Percentiles rank a stretch among this genome's conserved stretches.
These are phyloP conservation scores for Nevesoporus exiguus DNA, from an alignment of 768 basidiomycete genomes.

Conservation along the genomic window DNA sequence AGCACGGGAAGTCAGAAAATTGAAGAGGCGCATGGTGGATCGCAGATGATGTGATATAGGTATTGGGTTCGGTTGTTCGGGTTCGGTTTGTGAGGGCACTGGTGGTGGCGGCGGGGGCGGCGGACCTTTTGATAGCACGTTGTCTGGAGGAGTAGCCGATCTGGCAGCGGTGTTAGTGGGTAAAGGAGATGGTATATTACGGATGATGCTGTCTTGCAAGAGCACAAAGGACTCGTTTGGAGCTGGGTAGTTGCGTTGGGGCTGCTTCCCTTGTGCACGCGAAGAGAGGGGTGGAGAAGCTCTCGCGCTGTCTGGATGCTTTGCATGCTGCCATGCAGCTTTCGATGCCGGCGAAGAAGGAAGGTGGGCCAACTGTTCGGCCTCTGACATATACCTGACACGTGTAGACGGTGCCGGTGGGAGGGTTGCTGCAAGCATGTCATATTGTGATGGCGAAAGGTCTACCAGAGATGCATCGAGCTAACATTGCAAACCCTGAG, in stretches of 20 bases:
- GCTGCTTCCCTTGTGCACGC: slow-evolving; percentile 59
- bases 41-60: slow-evolving; percentile 76
- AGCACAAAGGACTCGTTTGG: slow-evolving; percentile 92
- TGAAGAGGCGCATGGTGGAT: slow-evolving; percentile 71
- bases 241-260: slow-evolving; percentile 47
- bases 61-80: slow-evolving; percentile 59
- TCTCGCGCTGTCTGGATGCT: slow-evolving; percentile 35
- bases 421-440: slow-evolving; percentile 72
- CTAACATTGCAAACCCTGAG: slow-evolving; percentile 33
- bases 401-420: slow-evolving; percentile 51
- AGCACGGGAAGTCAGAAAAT: slow-evolving; percentile 69
- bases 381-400: slow-evolving; percentile 36
- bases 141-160: slow-evolving; percentile 40
- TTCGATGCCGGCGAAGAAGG: slow-evolving; percentile 52
- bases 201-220: slow-evolving; percentile 78
- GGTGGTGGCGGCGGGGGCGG: slow-evolving; percentile 25
- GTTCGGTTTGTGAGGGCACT: slow-evolving; percentile 39
- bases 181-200: slow-evolving; percentile 58
- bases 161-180: slow-evolving; percentile 43
- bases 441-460: slow-evolving; percentile 82
- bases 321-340: slow-evolving; percentile 60
- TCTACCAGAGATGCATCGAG: slow-evolving; percentile 91
- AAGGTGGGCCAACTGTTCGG: slow-evolving; percentile 45
- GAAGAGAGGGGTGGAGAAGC: slow-evolving; percentile 43
- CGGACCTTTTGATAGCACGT: slow-evolving; percentile 23